A percentile compares a stretch with the other conserved stretches of the same genome.
Conservation (phyloP, 2,329 filamentous ascomycete species). For the Aspergillus japonicus region DNA sequence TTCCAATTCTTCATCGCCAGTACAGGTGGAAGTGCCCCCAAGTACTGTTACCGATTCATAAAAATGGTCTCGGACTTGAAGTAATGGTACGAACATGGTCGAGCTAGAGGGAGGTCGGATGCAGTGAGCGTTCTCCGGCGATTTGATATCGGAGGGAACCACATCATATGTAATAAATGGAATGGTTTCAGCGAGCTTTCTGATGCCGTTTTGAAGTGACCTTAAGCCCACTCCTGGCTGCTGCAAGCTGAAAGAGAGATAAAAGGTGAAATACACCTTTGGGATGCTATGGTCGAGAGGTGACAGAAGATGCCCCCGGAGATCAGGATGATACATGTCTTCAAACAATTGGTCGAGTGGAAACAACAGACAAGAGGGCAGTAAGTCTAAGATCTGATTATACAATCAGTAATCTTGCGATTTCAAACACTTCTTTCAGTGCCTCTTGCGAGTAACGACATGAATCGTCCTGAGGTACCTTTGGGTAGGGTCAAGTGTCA, state of each 20-base stretch:
- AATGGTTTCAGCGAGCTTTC: not conserved
- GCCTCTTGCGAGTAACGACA: no score
- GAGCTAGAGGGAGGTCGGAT: not conserved
- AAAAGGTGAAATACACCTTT: constrained; percentile 5
- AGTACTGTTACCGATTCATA: not conserved
- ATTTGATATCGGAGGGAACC: not conserved
- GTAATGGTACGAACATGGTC: not conserved
- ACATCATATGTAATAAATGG: not conserved
- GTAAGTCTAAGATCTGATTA: no score
- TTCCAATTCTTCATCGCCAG: not conserved
- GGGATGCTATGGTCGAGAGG: constrained; percentile 1
- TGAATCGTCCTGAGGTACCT: no score
- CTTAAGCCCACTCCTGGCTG: not conserved
- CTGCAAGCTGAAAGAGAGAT: not conserved
- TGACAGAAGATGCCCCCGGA: not conserved
- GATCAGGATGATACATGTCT: not conserved
- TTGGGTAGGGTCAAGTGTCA: no score
- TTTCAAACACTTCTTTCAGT: no score
- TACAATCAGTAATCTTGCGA: no score
- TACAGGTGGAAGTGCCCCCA: not conserved
- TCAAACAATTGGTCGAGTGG: no score
- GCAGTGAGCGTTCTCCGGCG: constrained; percentile 1
- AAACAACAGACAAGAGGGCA: no score
- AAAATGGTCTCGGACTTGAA: not conserved
- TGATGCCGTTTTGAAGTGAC: not conserved